Percentiles rank a stretch among this genome's conserved stretches.
Conservation (phyloP, 176 grass and related monocot genomes). For the Metroxylon sagu region DNA sequence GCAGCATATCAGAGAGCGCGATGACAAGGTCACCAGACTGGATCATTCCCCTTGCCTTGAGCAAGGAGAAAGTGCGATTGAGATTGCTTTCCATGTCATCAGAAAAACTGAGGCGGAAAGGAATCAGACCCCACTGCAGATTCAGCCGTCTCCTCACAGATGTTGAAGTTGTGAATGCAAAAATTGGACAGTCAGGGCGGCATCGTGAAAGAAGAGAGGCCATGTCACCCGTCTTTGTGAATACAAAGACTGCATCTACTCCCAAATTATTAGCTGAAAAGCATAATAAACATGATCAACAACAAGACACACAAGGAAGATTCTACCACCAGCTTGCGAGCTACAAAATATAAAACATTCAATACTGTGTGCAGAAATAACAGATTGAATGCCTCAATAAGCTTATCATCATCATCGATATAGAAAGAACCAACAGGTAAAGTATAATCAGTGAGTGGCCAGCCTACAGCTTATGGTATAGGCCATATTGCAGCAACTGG, state of each 20-base stretch:
- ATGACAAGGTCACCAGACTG: slow-evolving; percentile 84
- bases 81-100: slow-evolving; percentile 97
- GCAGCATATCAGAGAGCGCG: slow-evolving; percentile 80
- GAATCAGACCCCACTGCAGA: slow-evolving; percentile 91
- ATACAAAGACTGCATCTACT: slow-evolving; percentile 47
- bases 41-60: slow-evolving; percentile 95
- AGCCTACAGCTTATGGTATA: too few relatives aligned
- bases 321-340: too few relatives aligned
- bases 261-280: slow-evolving; percentile 76
- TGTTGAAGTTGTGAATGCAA: slow-evolving; percentile 26
- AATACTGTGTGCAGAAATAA: too few relatives aligned
- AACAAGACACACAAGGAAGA: too few relatives aligned
- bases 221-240: neutral
- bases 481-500: too few relatives aligned
- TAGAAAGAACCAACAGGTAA: too few relatives aligned
- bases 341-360: too few relatives aligned
- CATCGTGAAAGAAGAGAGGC: slow-evolving; percentile 2
- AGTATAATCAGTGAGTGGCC: too few relatives aligned
- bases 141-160: slow-evolving; percentile 64
- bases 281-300: slow-evolving; percentile 8
- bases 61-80: slow-evolving; percentile 82
- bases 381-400: too few relatives aligned
- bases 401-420: too few relatives aligned
- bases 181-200: slow-evolving; percentile 5
- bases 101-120: slow-evolving; percentile 61